These are phyloP conservation scores for Diaporthe citri DNA, from an alignment of 2,329 filamentous ascomycete genomes.

Conservation along the genomic window DNA sequence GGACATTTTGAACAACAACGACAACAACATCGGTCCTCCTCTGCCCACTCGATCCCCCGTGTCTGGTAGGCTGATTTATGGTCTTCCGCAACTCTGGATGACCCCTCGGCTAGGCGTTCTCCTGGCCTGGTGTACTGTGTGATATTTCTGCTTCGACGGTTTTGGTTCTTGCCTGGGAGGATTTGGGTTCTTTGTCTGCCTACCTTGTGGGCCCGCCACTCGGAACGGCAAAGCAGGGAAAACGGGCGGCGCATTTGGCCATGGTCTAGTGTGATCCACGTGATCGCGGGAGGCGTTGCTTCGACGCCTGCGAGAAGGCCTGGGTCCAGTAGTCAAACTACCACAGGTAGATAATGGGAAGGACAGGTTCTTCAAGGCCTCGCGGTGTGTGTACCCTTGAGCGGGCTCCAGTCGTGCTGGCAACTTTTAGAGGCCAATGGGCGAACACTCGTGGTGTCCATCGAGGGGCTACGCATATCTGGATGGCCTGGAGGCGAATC, in stretches of 20 bases:
- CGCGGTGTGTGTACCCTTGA: background rate
- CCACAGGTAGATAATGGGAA: conserved; percentile 35
- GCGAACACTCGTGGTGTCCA: background rate
- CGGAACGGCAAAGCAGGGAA: conserved; percentile 25
- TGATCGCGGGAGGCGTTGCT: conserved; percentile 26
- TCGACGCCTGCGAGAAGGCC: background rate
- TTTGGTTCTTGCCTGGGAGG: conserved; percentile 24
- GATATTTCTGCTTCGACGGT: conserved; percentile 24
- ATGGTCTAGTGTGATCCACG: conserved; percentile 3
- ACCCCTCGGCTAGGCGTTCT: conserved; percentile 33
- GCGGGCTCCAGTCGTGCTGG: background rate
- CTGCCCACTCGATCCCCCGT: background rate
- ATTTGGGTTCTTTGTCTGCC: conserved; percentile 6
- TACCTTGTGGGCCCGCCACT: conserved; percentile 11
- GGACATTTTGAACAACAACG: conserved; percentile 6
- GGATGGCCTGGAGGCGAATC: background rate
- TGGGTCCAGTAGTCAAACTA: conserved; percentile 27
- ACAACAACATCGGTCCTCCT: conserved; percentile 10
- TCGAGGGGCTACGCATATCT: background rate
- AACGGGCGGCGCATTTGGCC: conserved; percentile 13
- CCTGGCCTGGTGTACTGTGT: conserved; percentile 35
- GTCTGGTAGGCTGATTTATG: background rate
- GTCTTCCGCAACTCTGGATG: conserved; percentile 7
- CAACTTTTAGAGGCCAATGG: background rate
- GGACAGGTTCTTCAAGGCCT: conserved; percentile 12